Base-by-base conservation (phyloP, 1,139 yeast species). In the Zygosaccharomyces sapae region DNA sequence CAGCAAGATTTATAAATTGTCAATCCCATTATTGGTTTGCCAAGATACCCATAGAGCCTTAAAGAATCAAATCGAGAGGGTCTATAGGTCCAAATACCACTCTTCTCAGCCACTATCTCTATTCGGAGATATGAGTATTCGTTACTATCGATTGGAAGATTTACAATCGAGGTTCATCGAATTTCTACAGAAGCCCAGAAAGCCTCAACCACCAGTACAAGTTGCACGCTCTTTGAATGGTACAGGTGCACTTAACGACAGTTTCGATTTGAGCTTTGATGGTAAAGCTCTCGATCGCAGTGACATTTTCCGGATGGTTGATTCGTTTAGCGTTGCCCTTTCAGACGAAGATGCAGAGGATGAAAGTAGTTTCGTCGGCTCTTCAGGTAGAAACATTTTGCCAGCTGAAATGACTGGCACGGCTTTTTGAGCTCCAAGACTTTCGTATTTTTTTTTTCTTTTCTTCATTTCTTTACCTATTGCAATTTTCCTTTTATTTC, bases 201-300 rank as follows among this genome's bases (percentile, higher is more conserved):
- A 34, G 46, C 33, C 43, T 24, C 44, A 38, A 18, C 29, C 34
- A 12, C 25, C 33, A 25, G 9, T 33, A 19, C 49, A 12, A 29
- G 22, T 38, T 24, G 45, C 37, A 8, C 48, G 48, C 27, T 44
- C 46, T 24, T 35, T 44, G 27, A 31, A 38, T 5, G 33, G 44
- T 20, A 43, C 46, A 4, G 39, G 50, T 3, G 33, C 46, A 13
- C 38, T 37, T 33, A 60, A 63, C 39, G 66, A 63, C 33, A 61
- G 63, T 44, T 60, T 62, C 41, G 74, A 70, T 24, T 49, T 70
- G 43, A 69, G 73, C 55, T 70, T 70, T 47, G 74, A 70, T 52
- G 74, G 74, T 6, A 70, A 70, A 48, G 74, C 73, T 2, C 58
- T 70, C 63, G 70, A 70, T 53, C 65, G 64, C 45, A 68, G 68